Conservation (phyloP, 352 stramenopile species). For the Globisporangium parvum region DNA sequence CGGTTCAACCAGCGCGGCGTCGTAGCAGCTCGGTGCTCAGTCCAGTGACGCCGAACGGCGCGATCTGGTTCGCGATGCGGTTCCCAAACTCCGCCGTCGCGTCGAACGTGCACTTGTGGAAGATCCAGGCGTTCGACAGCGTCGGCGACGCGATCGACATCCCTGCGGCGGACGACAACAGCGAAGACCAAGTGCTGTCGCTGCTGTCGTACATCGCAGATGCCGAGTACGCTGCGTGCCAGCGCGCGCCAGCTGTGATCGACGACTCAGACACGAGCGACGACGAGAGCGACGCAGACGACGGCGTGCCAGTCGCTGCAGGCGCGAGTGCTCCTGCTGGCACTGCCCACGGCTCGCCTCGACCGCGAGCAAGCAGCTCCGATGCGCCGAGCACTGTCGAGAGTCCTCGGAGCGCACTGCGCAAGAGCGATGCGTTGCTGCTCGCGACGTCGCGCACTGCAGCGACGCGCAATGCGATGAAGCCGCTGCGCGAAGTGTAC, state of each 20-base stretch:
- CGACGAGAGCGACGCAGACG: conserved; percentile 31
- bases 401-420: too few species aligned
- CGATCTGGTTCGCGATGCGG: conserved; percentile 74
- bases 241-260: conserved; percentile 39
- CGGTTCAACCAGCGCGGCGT: not conserved
- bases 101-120: conserved; percentile 76
- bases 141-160: conserved; percentile 48
- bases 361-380: too few species aligned
- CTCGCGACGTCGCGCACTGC: conserved; percentile 37
- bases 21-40: conserved; percentile 14
- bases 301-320: not conserved
- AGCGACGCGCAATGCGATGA: conserved; percentile 55
- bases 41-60: conserved; percentile 26
- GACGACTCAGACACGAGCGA: conserved; percentile 33
- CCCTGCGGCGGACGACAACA: conserved; percentile 47
- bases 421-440: conserved; percentile 1
- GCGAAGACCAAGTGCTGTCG: conserved; percentile 72
- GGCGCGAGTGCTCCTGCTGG: not conserved
- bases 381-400: not conserved
- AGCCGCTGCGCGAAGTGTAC: conserved; percentile 57
- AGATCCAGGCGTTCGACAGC: conserved; percentile 61
- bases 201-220: conserved; percentile 82
- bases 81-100: conserved; percentile 76
- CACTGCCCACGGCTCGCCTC: too few species aligned
- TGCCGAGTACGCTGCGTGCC: conserved; percentile 71